Conservation (phyloP, 768 basidiomycete genomes). For the Suillus placidus region DNA sequence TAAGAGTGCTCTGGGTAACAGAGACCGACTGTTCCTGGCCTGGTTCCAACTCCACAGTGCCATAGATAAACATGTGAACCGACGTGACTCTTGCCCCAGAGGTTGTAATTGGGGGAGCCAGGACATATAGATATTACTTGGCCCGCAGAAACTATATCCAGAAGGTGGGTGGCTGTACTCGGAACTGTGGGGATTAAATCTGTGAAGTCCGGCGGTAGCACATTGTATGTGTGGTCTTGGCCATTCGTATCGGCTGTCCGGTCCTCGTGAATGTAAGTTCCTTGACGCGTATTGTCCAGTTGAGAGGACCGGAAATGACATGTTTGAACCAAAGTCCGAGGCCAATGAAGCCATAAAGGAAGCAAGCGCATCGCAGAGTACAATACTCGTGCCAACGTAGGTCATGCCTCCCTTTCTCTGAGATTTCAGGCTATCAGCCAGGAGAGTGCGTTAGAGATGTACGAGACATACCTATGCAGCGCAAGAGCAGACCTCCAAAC, state of each 20-base stretch:
- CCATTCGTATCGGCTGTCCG: not conserved
- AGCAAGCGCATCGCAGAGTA: not conserved
- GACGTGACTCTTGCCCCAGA: not conserved
- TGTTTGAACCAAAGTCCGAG: not conserved
- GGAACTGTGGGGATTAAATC: not conserved
- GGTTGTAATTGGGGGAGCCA: not conserved
- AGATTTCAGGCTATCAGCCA: not conserved
- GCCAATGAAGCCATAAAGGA: not conserved
- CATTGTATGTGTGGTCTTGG: not conserved
- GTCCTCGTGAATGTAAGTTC: not conserved
- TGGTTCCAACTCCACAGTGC: conserved; percentile 1
- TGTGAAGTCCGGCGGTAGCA: not conserved
- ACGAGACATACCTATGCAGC: not conserved
- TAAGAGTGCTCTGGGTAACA: not conserved
- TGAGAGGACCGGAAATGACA: not conserved
- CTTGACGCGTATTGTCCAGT: not conserved
- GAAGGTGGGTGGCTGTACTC: not conserved
- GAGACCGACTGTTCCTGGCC: not conserved
- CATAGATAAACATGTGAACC: conserved; percentile 1
- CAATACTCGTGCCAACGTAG: conserved; percentile 1
- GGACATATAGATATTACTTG: conserved; percentile 1
- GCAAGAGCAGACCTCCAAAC: not conserved
- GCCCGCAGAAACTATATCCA: not conserved
- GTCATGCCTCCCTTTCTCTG: conserved; percentile 2
- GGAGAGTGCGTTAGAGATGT: not conserved